These are phyloP conservation scores for Cutaneotrichosporon curvatum DNA, from an alignment of 1,284 basidiomycete genomes.

Conservation along the genomic window DNA sequence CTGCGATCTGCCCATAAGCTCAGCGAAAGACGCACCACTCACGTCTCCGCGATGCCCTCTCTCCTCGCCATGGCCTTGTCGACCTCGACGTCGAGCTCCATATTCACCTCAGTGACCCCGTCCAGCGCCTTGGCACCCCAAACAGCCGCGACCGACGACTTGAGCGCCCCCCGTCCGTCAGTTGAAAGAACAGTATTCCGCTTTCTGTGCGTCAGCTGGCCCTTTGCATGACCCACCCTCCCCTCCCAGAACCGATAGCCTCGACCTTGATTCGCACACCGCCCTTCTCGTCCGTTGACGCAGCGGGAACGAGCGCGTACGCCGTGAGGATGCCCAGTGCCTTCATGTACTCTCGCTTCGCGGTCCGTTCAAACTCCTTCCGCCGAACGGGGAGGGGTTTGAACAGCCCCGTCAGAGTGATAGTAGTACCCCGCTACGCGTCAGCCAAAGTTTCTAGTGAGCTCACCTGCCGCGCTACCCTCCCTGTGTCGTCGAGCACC, in stretches of 20 bases:
- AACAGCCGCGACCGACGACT: constrained; percentile 63
- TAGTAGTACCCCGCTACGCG: constrained; percentile 75
- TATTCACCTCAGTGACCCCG: constrained; percentile 63
- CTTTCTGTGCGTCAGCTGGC: constrained; percentile 51
- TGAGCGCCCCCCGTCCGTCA: constrained; percentile 57
- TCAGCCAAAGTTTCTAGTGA: neutral
- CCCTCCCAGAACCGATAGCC: constrained; percentile 50
- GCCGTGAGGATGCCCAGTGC: constrained; percentile 73
- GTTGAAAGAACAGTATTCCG: constrained; percentile 68
- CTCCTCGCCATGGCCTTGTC: constrained; percentile 50
- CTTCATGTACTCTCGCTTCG: constrained; percentile 85
- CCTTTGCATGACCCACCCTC: constrained; percentile 64
- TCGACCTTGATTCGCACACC: constrained; percentile 70
- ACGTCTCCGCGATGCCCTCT: constrained; percentile 33
- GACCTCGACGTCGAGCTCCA: constrained; percentile 63
- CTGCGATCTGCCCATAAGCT: constrained; percentile 24
- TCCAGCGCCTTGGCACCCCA: constrained; percentile 80
- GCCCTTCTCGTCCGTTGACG: constrained; percentile 33
- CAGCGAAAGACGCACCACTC: constrained; percentile 1
- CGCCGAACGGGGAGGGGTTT: constrained; percentile 77
- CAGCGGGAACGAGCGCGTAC: constrained; percentile 74
- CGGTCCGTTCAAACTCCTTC: constrained; percentile 83
- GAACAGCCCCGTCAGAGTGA: constrained; percentile 70
- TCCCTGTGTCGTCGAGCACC: constrained; percentile 51
- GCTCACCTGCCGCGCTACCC: constrained; percentile 66